These are phyloP conservation scores for Tuber aestivum DNA, from an alignment of 495 filamentous ascomycete genomes.

Conservation along the genomic window DNA sequence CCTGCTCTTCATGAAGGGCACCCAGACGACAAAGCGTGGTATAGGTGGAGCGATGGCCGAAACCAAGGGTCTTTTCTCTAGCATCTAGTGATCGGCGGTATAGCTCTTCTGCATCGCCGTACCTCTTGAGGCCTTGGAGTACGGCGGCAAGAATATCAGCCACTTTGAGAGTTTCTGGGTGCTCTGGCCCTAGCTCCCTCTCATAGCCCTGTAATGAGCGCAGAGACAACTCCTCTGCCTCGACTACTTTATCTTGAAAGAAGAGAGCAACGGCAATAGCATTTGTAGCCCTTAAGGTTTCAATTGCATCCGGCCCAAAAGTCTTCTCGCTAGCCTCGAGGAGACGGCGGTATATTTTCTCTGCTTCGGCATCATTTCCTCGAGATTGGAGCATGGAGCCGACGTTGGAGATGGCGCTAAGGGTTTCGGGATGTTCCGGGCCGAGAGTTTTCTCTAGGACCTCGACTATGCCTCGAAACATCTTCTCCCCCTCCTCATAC, in stretches of 20 bases:
- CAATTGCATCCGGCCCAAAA: slow-evolving; percentile 3
- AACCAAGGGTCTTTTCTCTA: slow-evolving; percentile 20
- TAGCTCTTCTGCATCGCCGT: slow-evolving; percentile 34
- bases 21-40: neutral
- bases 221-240: slow-evolving; percentile 29
- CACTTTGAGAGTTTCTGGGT: slow-evolving; percentile 21
- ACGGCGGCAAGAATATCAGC: slow-evolving; percentile 8
- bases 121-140: slow-evolving; percentile 25
- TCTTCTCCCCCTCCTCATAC: neutral
- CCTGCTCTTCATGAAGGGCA: neutral
- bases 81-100: slow-evolving; percentile 28
- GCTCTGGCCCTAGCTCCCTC: slow-evolving; percentile 23
- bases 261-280: neutral
- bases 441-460: neutral
- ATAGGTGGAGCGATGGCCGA: slow-evolving; percentile 7
- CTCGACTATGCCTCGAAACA: neutral
- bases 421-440: neutral
- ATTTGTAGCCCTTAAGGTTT: neutral
- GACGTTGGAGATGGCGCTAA: neutral
- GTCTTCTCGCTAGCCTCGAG: neutral
- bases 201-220: slow-evolving; percentile 14
- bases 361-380: neutral
- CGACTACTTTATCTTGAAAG: neutral
- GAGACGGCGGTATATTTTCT: neutral
- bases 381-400: neutral